These are phyloP conservation scores for Hymenoscyphus fraxineus DNA, from an alignment of 2,329 filamentous ascomycete genomes.

Conservation along the genomic window DNA sequence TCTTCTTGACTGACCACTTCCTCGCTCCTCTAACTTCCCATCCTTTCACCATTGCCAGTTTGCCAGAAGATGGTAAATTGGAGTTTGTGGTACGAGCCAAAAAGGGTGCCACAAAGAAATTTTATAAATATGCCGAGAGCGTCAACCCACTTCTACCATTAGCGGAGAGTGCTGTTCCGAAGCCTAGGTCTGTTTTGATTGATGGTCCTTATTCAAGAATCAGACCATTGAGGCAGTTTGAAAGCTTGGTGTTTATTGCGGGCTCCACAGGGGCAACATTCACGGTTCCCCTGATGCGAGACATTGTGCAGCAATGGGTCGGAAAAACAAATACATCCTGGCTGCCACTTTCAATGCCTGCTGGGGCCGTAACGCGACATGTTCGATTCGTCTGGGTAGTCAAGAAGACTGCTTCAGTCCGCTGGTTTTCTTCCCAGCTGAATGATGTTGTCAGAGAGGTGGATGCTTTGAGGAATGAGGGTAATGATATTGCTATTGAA, in stretches of 20 bases:
- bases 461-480: slow-evolving; percentile 36
- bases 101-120: slow-evolving; percentile 47
- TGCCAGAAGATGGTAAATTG: slow-evolving; percentile 51
- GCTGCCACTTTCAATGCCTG: slow-evolving; percentile 12
- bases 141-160: slow-evolving; percentile 28
- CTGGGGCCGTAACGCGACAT: slow-evolving; percentile 42
- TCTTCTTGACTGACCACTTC: slow-evolving; percentile 55
- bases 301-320: slow-evolving; percentile 48
- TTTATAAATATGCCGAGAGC: slow-evolving; percentile 49
- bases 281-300: slow-evolving; percentile 81
- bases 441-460: slow-evolving; percentile 43
- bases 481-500: slow-evolving; percentile 31
- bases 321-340: slow-evolving; percentile 38
- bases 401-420: slow-evolving; percentile 48
- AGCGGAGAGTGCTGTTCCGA: slow-evolving; percentile 13
- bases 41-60: slow-evolving; percentile 59
- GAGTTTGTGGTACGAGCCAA: slow-evolving; percentile 55
- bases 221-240: slow-evolving; percentile 53
- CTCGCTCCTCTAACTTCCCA: slow-evolving; percentile 58
- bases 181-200: slow-evolving; percentile 42
- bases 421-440: slow-evolving; percentile 51
- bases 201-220: slow-evolving; percentile 52
- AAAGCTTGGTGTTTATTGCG: slow-evolving; percentile 56
- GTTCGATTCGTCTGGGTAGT: slow-evolving; percentile 57
- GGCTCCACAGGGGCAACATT: slow-evolving; percentile 68